Evolutionary conservation across 495 filamentous ascomycete genomes (phyloP).

Genomic region (Talaromyces ruber): DNA sequence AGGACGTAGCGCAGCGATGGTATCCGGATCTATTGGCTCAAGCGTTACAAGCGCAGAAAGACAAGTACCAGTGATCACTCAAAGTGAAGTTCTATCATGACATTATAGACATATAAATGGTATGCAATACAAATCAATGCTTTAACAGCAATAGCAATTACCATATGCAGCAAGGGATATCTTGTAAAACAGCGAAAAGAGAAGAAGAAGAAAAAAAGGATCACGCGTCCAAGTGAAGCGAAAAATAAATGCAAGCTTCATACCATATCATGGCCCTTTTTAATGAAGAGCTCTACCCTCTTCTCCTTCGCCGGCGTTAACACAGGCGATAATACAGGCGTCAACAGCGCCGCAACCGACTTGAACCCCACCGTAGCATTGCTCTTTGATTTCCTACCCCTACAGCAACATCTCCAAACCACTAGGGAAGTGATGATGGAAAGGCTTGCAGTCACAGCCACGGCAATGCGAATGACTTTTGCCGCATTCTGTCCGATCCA

Average conservation of each 20-base stretch:
- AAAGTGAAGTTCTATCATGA: not conserved
- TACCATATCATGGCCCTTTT: not conserved
- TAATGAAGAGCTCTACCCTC: not conserved
- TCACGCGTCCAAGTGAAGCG: not conserved
- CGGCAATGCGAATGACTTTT: not conserved
- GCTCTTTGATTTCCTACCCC: not conserved
- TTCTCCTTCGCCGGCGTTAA: not conserved
- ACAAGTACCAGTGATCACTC: constrained; percentile 2
- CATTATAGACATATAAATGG: not conserved
- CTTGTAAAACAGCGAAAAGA: not conserved
- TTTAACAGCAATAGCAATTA: not conserved
- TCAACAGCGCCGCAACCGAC: not conserved
- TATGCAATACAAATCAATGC: not conserved
- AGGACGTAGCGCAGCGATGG: constrained; percentile 78
- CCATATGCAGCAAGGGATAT: not conserved
- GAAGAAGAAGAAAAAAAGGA: too few relatives aligned
- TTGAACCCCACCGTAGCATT: not conserved
- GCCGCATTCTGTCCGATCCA: constrained; percentile 1
- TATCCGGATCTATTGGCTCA: constrained; percentile 57
- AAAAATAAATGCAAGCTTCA: not conserved
- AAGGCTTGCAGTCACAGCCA: not conserved
- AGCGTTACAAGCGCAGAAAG: constrained; percentile 22
- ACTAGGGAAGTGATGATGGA: not conserved
- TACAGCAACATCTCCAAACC: constrained; percentile 2
- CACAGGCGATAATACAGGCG: not conserved